Percentiles rank a stretch among this genome's conserved stretches.
phyloP scores from a whole-genome alignment of 2,329 filamentous ascomycete genomes.

The Ophiosphaerella narmari region DNA sequence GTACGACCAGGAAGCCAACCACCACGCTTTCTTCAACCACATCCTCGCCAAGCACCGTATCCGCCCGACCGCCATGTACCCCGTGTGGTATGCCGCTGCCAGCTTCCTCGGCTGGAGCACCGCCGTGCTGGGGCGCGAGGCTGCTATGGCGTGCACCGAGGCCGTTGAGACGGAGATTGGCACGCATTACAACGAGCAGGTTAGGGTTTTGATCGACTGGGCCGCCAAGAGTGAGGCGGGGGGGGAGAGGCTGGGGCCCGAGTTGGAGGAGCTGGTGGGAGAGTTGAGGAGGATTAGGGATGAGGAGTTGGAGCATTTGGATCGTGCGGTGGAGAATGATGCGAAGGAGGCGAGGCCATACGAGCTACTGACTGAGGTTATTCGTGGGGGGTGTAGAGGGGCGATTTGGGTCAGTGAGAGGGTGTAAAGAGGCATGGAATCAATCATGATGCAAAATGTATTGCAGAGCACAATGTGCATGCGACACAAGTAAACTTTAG shows the following conservation, averaged over 20 bases:
- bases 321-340: constrained; percentile 93
- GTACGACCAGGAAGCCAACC: constrained; percentile 93
- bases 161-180: constrained; percentile 99
- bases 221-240: constrained; percentile 72
- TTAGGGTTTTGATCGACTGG: constrained; percentile 81
- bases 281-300: constrained; percentile 85
- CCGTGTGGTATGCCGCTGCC: constrained; percentile 81
- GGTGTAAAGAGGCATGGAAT: constrained; percentile 50
- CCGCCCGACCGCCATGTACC: constrained; percentile 90
- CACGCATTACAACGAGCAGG: constrained; percentile 92
- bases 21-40: constrained; percentile 83
- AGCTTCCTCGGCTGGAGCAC: constrained; percentile 87
- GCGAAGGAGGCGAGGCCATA: constrained; percentile 88
- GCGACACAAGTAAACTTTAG: too few species aligned
- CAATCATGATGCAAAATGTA: too few species aligned
- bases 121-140: constrained; percentile 84
- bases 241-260: constrained; percentile 79
- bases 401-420: constrained; percentile 91
- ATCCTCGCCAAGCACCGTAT: constrained; percentile 85
- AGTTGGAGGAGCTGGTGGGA: constrained; percentile 72
- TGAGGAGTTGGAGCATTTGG: constrained; percentile 95
- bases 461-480: too few species aligned
- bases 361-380: constrained; percentile 83
- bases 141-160: constrained; percentile 98
- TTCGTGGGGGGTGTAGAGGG: constrained; percentile 85